Conservation (phyloP, 2,329 filamentous ascomycete species). For the Onygenales sp. region DNA sequence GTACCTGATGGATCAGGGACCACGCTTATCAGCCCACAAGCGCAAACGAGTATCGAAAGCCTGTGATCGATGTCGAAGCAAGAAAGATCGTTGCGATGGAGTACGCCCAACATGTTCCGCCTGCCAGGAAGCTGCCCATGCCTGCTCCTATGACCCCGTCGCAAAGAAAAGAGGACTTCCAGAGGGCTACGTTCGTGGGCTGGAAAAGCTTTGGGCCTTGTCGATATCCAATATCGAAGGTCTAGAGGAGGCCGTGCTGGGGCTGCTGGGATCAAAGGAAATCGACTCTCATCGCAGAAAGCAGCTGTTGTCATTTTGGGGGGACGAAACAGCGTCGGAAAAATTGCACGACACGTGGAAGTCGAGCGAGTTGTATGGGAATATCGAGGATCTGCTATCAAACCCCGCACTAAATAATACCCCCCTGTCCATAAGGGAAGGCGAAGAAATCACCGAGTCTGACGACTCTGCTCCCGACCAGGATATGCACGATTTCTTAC, state of each 20-base stretch:
- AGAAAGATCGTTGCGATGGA: slow-evolving; percentile 39
- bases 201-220: slow-evolving; percentile 38
- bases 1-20: not conserved
- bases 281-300: slow-evolving; percentile 21
- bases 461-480: not conserved
- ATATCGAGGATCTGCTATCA: slow-evolving; percentile 33
- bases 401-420: slow-evolving; percentile 18
- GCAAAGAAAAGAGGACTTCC: slow-evolving; percentile 38
- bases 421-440: slow-evolving; percentile 21
- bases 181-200: slow-evolving; percentile 37
- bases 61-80: slow-evolving; percentile 37
- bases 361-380: slow-evolving; percentile 28
- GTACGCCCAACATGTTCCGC: slow-evolving; percentile 33
- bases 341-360: slow-evolving; percentile 37
- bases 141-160: slow-evolving; percentile 35
- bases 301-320: slow-evolving; percentile 29
- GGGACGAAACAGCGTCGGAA: slow-evolving; percentile 31
- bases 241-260: slow-evolving; percentile 32
- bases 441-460: slow-evolving; percentile 12
- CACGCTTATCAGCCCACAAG: not conserved
- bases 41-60: slow-evolving; percentile 38
- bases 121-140: slow-evolving; percentile 29
- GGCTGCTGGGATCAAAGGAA: slow-evolving; percentile 26
- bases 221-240: slow-evolving; percentile 36
- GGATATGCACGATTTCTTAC: not conserved